Evolutionary conservation across 2,329 filamentous ascomycete genomes (phyloP), one percentile per base, ranked within the genome.

Genomic region (Verticillium longisporum): DNA sequence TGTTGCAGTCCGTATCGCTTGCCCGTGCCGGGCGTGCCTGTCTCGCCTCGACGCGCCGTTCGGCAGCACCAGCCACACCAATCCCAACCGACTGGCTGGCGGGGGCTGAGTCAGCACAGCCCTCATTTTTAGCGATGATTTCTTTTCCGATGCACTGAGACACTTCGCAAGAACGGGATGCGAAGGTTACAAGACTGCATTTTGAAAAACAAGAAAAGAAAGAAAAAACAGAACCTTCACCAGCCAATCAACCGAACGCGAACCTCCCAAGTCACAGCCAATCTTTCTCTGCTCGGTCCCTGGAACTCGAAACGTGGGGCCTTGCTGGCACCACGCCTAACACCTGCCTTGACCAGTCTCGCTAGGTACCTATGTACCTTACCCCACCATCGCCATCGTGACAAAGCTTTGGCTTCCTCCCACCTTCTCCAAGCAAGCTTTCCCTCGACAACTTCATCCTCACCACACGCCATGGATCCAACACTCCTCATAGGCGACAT

Each of bases 401-500:
- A 50, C 41, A 50, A 26, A 50, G 41, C 41, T 21, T 50, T 11
- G n/a, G n/a, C 41, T 26, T 18, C 6, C 38, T 6, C 18, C 41
- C 9, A 21, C n/a, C 21, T 26, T 41, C 41, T 50, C 32, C 56
- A n/a, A 10, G 21, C 26, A 36, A 58, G n/a, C 5, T 36, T 14
- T 9, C 32, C 13, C 15, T 26, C 18, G 41, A n/a, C 41, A 50
- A 9, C 41, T 11, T 45, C 57, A 45, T 26, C 26, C 32, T 4
- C 56, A 21, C 11, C 18, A 37, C 31, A 53, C n/a, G 33, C 13
- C 13, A 77, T 76, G 74, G 70, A 75, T 6, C 54, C 61, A 31
- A 66, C 75, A 21, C 83, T 89, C 53, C 79, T 89, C 50, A 79
- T 96, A 54, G 83, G 84, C 60, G 93, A 97, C 67, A 86, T 98